Conservation (phyloP, 345 rosid species). For the Sonneratia caseolaris region DNA sequence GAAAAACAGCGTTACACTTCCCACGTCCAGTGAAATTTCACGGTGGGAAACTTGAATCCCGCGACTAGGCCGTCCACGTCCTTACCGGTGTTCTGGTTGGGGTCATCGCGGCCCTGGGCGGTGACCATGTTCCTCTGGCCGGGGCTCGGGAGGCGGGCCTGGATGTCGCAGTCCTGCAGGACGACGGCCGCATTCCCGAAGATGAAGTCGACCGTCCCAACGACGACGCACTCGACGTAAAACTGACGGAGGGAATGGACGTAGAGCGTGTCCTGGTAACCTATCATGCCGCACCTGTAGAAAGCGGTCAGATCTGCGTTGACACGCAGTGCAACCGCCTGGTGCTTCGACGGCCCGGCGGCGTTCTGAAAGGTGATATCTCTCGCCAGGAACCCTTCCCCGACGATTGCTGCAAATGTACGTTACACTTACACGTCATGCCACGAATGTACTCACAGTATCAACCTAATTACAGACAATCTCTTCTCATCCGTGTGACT, state of each 20-base stretch:
- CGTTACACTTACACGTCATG: too few relatives aligned
- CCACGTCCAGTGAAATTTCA: too few relatives aligned
- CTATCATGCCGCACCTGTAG: conserved; percentile 45
- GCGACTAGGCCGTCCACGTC: not conserved
- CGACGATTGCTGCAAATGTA: conserved; percentile 45
- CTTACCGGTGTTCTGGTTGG: conserved; percentile 54
- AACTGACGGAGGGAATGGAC: conserved; percentile 67
- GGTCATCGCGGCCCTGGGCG: conserved; percentile 65
- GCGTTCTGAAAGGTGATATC: conserved; percentile 65
- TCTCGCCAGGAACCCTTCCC: conserved; percentile 61
- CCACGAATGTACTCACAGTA: too few relatives aligned
- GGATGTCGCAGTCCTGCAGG: conserved; percentile 59
- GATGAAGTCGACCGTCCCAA: conserved; percentile 69
- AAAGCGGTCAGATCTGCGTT: conserved; percentile 57
- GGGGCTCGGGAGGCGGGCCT: conserved; percentile 50
- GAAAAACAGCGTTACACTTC: too few relatives aligned
- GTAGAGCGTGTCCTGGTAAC: conserved; percentile 76
- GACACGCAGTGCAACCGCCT: conserved; percentile 71
- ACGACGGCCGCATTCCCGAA: conserved; percentile 64
- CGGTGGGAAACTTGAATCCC: too few relatives aligned
- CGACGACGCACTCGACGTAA: conserved; percentile 34
- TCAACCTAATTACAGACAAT: too few relatives aligned
- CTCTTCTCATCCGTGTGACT: too few relatives aligned
- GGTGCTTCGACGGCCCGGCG: conserved; percentile 74
- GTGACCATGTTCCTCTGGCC: conserved; percentile 68